Percentiles rank a stretch among this genome's conserved stretches.
phyloP scores from a whole-genome alignment of 2,329 filamentous ascomycete genomes.

The Teratosphaeriaceae sp. region DNA sequence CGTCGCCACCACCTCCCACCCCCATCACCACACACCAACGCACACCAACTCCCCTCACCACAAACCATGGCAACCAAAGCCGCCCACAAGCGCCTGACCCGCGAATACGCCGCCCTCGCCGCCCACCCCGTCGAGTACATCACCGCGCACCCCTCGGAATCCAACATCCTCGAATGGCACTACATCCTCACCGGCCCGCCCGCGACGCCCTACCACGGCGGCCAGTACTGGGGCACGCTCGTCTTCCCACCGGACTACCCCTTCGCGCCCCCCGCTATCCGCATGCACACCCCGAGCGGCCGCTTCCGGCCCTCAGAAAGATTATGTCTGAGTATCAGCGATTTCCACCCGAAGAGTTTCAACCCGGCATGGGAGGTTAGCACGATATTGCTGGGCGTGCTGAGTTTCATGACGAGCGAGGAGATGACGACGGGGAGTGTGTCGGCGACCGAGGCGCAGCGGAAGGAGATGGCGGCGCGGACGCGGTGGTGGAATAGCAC shows the following conservation, averaged over 20 bases:
- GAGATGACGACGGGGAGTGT: slow-evolving; percentile 97
- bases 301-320: slow-evolving; percentile 90
- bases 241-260: slow-evolving; percentile 96
- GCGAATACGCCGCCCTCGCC: slow-evolving; percentile 31
- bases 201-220: slow-evolving; percentile 85
- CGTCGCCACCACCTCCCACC: no score
- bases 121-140: slow-evolving; percentile 29
- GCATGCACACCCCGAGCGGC: slow-evolving; percentile 96
- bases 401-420: slow-evolving; percentile 97
- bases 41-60: no score
- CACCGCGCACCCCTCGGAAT: slow-evolving; percentile 26
- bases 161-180: slow-evolving; percentile 32
- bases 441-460: slow-evolving; percentile 67
- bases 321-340: slow-evolving; percentile 90
- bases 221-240: slow-evolving; percentile 97
- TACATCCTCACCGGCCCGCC: slow-evolving; percentile 85
- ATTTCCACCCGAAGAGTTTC: slow-evolving; percentile 97
- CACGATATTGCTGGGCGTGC: slow-evolving; percentile 86
- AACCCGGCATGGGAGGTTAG: slow-evolving; percentile 98
- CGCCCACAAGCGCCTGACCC: slow-evolving; percentile 33
- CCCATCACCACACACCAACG: no score
- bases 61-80: slow-evolving; percentile 31
- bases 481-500: slow-evolving; percentile 97
- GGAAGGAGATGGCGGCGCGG: slow-evolving; percentile 67
- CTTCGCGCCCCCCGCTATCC: slow-evolving; percentile 92